Evolutionary conservation across 2,329 filamentous ascomycete genomes (phyloP).

Genomic region (Esteya vermicola): DNA sequence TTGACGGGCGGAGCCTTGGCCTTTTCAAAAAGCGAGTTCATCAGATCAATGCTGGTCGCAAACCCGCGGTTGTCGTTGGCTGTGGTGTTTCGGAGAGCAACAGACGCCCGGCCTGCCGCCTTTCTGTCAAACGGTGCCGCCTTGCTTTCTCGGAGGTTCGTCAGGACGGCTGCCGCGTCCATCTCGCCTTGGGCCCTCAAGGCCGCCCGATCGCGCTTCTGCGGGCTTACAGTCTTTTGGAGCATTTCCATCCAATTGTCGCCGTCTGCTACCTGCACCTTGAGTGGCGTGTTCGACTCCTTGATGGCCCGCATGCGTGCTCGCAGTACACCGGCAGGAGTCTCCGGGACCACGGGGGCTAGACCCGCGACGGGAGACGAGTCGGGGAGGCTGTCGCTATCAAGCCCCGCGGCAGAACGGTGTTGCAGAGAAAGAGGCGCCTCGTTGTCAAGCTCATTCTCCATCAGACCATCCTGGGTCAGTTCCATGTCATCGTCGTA

Average conservation of each 20-base stretch:
- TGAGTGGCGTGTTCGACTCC: slow-evolving; percentile 41
- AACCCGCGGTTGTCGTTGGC: slow-evolving; percentile 49
- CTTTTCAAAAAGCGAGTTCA: slow-evolving; percentile 84
- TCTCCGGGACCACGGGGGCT: slow-evolving; percentile 29
- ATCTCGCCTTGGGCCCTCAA: slow-evolving; percentile 44
- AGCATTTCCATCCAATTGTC: slow-evolving; percentile 92
- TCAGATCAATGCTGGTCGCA: slow-evolving; percentile 82
- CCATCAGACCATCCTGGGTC: slow-evolving; percentile 59
- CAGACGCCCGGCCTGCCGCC: not conserved
- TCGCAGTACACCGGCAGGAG: slow-evolving; percentile 47
- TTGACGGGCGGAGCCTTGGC: slow-evolving; percentile 44
- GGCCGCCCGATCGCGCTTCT: slow-evolving; percentile 77
- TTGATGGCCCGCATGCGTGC: slow-evolving; percentile 51
- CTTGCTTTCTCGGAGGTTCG: slow-evolving; percentile 16
- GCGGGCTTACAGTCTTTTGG: slow-evolving; percentile 83
- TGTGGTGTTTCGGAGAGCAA: slow-evolving; percentile 17
- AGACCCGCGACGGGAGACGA: slow-evolving; percentile 35
- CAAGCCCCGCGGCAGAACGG: slow-evolving; percentile 63
- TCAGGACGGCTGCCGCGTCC: slow-evolving; percentile 40
- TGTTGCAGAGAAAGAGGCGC: slow-evolving; percentile 63
- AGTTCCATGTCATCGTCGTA: slow-evolving; percentile 56
- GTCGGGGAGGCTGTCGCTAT: slow-evolving; percentile 19
- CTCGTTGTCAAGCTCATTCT: slow-evolving; percentile 59
- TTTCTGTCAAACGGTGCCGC: slow-evolving; percentile 13
- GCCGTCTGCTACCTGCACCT: slow-evolving; percentile 48